phyloP scores from a whole-genome alignment of 768 basidiomycete species.

The Leucocoprinus leucothites region DNA sequence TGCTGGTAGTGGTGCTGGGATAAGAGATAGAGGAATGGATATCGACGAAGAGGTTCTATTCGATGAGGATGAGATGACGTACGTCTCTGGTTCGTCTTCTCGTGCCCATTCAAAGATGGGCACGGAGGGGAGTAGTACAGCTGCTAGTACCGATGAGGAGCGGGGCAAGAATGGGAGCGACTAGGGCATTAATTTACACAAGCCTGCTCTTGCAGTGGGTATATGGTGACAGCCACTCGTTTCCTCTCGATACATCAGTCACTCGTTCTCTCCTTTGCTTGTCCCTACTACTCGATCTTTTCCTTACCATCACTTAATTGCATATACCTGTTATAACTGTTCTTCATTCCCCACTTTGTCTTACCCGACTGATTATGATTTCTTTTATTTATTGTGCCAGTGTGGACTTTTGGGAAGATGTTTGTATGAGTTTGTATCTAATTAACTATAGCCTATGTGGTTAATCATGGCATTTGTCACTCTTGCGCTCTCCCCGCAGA shows the following conservation, averaged over 20 bases:
- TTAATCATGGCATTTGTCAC: too few relatives aligned
- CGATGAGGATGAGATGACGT: conserved; percentile 53
- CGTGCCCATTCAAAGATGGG: conserved; percentile 40
- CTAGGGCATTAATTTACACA: neutral
- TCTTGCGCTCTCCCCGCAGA: too few relatives aligned
- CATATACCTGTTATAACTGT: neutral
- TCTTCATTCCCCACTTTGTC: neutral
- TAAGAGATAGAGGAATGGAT: conserved; percentile 33
- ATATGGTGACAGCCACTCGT: too few relatives aligned
- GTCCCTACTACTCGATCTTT: too few relatives aligned
- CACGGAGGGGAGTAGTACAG: conserved; percentile 38
- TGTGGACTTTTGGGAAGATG: too few relatives aligned
- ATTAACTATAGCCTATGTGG: too few relatives aligned
- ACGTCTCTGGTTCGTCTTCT: conserved; percentile 36
- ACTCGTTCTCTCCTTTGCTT: too few relatives aligned
- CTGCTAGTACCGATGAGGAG: conserved; percentile 36
- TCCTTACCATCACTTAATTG: conserved; percentile 1
- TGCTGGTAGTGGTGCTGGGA: neutral
- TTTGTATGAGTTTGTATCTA: too few relatives aligned
- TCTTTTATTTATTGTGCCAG: too few relatives aligned
- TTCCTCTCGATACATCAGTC: too few relatives aligned
- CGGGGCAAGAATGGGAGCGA: conserved; percentile 19
- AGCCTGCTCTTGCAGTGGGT: too few relatives aligned
- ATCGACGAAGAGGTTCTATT: conserved; percentile 56
- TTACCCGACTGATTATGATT: too few relatives aligned